Base-by-base conservation (phyloP, 345 rosid genomes). In the Salix dunnii region DNA sequence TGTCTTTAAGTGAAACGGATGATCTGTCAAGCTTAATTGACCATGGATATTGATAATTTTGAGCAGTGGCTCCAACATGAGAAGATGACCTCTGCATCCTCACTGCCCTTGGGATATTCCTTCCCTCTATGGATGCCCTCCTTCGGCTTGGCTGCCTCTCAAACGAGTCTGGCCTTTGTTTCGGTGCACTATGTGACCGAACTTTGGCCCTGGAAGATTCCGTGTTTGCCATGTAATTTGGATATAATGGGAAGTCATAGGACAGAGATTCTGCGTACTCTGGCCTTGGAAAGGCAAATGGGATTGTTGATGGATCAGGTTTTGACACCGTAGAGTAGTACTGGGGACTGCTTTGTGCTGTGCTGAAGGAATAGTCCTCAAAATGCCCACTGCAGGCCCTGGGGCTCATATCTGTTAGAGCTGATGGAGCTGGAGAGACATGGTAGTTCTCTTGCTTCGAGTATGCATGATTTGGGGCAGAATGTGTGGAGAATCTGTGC, bases 1-100 rank as follows among this genome's bases (percentile, higher is more conserved):
- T 96, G 3, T 90, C 94, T 86, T 75, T 86, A 21, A 91, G 86
- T 0, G 99, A 95, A 20, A 89, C 86, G 1, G 83, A 73, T 33
- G 99, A 93, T 74, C 88, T 83, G 63, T 93, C 96, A 62, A 93
- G 97, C 88, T 91, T 91, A 40, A 90, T 78, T 28, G 92, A 87
- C 96, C 98, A 91, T 1, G 97, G 92, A 73, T 87, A 84, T 0
- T 88, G 90, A 74, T 86, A 86, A 62, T 82, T 86, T 23, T 87
- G 97, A 63, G 86, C 86, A 0, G 88, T 68, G 53, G 91, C 72
- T 16, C 93, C 97, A 27, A 87, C 81, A 25, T 90, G 90, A 36
- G 99, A 96, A 23, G 98, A 93, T 43, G 99, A 93, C 43, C 97
- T 79, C 78, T 93, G 99, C 99, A 95, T 95, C 85, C 90, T 62